These are phyloP conservation scores for Geranium brycei DNA, from an alignment of 345 rosid species.

Conservation along the genomic window DNA sequence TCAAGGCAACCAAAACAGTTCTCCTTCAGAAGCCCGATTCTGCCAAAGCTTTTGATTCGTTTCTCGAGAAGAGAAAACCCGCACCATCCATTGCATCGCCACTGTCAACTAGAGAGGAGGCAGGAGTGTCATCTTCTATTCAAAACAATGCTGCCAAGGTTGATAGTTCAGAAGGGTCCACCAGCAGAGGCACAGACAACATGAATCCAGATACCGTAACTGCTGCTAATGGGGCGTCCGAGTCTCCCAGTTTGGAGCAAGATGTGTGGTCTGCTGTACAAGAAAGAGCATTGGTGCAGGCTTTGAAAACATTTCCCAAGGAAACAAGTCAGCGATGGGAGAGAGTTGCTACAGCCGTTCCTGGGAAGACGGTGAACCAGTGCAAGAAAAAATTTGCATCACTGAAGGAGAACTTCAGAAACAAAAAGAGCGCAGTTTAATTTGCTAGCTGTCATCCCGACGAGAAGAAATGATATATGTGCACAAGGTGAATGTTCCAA, in stretches of 20 bases:
- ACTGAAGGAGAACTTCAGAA: constrained; percentile 77
- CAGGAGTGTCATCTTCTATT: constrained; percentile 18
- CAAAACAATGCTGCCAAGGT: constrained; percentile 16
- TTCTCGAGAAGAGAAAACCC: constrained; percentile 93
- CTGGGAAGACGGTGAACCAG: constrained; percentile 78
- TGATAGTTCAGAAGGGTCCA: constrained; percentile 22
- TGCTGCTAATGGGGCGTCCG: constrained; percentile 14
- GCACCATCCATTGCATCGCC: constrained; percentile 60
- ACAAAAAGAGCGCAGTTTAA: constrained; percentile 46
- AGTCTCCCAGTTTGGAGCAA: constrained; percentile 40
- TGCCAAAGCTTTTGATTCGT: constrained; percentile 83
- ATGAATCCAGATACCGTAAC: constrained; percentile 21
- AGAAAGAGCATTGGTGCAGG: constrained; percentile 90
- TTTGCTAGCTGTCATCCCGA: neutral
- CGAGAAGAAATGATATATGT: no score
- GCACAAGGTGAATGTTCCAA: no score
- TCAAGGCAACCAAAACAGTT: constrained; percentile 89
- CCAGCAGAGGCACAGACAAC: constrained; percentile 21
- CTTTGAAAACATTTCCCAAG: constrained; percentile 90
- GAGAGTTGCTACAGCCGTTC: constrained; percentile 93
- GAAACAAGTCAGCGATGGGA: constrained; percentile 92
- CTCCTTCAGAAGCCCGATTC: constrained; percentile 94
- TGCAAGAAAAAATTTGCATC: constrained; percentile 85
- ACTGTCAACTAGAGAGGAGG: constrained; percentile 75
- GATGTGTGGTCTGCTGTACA: constrained; percentile 90